phyloP scores from a whole-genome alignment of 2,329 filamentous ascomycete species.

The Scopulariopsis brevicaulis region DNA sequence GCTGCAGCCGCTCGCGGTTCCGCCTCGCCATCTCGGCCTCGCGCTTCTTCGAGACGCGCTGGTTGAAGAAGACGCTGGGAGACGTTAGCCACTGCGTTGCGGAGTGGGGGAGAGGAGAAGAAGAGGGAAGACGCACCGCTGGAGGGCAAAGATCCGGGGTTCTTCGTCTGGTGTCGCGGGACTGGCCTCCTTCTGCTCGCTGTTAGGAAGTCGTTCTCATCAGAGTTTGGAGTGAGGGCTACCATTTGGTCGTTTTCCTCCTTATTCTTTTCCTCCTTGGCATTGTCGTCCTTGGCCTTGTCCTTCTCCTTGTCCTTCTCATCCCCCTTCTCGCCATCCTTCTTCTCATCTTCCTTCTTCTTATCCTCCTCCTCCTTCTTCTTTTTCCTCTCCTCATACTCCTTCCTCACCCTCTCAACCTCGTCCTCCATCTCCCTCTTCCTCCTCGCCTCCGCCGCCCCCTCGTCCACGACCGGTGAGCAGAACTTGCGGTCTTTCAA shows the following conservation, averaged over 20 bases:
- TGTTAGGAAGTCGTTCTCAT: too few species aligned
- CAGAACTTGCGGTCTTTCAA: conserved; percentile 77
- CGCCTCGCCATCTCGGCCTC: conserved; percentile 48
- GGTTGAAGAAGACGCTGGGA: conserved; percentile 70
- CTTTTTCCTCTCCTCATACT: conserved; percentile 63
- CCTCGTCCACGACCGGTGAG: conserved; percentile 59
- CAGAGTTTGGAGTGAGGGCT: not conserved
- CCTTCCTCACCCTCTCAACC: conserved; percentile 55
- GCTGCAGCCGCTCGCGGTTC: conserved; percentile 68
- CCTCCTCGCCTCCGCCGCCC: conserved; percentile 49
- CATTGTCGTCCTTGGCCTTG: conserved; percentile 24
- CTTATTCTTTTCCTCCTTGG: conserved; percentile 17
- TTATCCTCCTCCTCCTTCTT: conserved; percentile 57
- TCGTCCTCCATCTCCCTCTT: conserved; percentile 56
- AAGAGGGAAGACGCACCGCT: conserved; percentile 43
- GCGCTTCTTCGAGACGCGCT: conserved; percentile 63
- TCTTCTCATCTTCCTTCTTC: conserved; percentile 34
- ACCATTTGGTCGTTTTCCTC: conserved; percentile 10
- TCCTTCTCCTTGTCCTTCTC: conserved; percentile 30
- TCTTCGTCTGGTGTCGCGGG: conserved; percentile 41
- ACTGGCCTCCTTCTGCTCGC: conserved; percentile 7
- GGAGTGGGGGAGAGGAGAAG: not conserved
- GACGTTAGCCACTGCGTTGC: not conserved
- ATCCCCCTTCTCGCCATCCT: conserved; percentile 32
- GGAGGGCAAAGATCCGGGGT: conserved; percentile 71